phyloP scores from a whole-genome alignment of 2,329 filamentous ascomycete genomes.

The Pseudogymnoascus pannorum region DNA sequence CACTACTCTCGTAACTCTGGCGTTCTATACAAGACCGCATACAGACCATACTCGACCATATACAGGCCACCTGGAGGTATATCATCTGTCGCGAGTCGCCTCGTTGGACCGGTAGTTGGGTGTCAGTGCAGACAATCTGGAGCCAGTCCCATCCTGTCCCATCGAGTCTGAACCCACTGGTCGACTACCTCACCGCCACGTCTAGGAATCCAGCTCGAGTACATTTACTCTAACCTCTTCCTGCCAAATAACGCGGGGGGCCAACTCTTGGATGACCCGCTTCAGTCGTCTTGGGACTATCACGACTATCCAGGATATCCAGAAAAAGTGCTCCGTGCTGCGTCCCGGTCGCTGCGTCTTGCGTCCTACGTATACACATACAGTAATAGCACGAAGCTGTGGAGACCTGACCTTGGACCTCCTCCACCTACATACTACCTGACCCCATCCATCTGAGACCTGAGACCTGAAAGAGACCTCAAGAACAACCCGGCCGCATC shows the following conservation, averaged over 20 bases:
- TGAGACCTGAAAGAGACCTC: neutral
- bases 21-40: neutral
- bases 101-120: neutral
- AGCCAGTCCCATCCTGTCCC: neutral
- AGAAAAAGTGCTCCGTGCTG: neutral
- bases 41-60: neutral
- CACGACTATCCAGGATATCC: neutral
- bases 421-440: neutral
- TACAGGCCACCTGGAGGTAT: neutral
- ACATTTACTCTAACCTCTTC: neutral
- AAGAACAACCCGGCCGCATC: neutral
- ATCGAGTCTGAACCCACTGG: neutral
- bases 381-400: neutral
- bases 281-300: neutral
- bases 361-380: neutral
- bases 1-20: neutral
- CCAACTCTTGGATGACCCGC: constrained; percentile 1
- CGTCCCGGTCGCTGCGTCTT: neutral
- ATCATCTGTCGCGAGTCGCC: constrained; percentile 1
- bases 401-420: neutral
- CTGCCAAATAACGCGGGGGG: constrained; percentile 4
- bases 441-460: neutral
- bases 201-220: neutral
- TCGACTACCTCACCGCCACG: constrained; percentile 2
- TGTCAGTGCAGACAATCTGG: neutral